Conservation (phyloP, 176 grass and related monocot species). For the Hordeum marinum region DNA sequence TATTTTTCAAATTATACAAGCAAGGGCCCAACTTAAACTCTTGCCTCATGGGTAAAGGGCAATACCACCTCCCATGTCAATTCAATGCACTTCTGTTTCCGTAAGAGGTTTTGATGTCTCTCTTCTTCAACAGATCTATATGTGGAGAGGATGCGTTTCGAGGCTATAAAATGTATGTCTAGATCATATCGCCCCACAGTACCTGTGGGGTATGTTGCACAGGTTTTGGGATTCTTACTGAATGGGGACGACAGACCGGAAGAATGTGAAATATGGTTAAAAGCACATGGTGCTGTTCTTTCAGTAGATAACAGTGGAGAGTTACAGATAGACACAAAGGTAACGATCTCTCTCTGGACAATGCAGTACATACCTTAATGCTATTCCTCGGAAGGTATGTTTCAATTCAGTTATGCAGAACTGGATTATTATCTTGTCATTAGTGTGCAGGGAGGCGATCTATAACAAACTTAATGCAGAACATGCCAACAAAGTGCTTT, state of each 20-base stretch:
- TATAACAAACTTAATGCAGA: neutral
- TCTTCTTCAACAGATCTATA: constrained; percentile 65
- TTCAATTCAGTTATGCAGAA: neutral
- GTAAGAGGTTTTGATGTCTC: constrained; percentile 13
- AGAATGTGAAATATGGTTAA: constrained; percentile 91
- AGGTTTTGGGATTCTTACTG: constrained; percentile 68
- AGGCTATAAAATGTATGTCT: constrained; percentile 88
- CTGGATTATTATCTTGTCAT: neutral
- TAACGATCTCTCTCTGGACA: constrained; percentile 26
- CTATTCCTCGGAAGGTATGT: neutral
- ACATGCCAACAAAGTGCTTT: neutral
- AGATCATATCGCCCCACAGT: constrained; percentile 71
- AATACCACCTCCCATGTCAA: constrained; percentile 1
- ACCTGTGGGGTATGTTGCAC: constrained; percentile 61
- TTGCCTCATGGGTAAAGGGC: constrained; percentile 81
- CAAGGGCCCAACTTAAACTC: constrained; percentile 78
- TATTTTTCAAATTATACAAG: constrained; percentile 93
- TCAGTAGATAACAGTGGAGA: constrained; percentile 53
- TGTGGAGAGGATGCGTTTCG: constrained; percentile 79
- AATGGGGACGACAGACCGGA: constrained; percentile 36
- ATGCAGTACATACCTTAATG: neutral
- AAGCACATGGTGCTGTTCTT: constrained; percentile 76
- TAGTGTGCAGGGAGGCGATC: neutral
- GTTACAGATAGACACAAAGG: constrained; percentile 80
- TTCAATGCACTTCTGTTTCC: constrained; percentile 12